Conservation (phyloP, 1,284 basidiomycete species). For the Fistulina hepatica region DNA sequence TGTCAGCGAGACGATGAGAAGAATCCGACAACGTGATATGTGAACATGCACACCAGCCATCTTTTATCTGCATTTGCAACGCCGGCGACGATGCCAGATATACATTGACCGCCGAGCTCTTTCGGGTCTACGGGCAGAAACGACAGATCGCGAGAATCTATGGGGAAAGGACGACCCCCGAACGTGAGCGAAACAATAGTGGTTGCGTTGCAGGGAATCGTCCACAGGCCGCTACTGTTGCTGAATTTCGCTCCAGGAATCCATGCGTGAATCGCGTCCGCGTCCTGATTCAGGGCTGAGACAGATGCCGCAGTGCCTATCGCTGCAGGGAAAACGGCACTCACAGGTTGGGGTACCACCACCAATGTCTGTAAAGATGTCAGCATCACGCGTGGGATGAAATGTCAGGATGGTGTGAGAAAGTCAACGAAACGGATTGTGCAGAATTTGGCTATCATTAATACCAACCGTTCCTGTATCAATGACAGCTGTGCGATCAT, state of each 20-base stretch:
- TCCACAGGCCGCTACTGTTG: constrained; percentile 43
- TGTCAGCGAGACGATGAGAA: too few relatives aligned
- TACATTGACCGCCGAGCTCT: constrained; percentile 60
- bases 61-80: constrained; percentile 35
- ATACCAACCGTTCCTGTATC: constrained; percentile 67
- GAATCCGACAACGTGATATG: too few relatives aligned
- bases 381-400: too few relatives aligned
- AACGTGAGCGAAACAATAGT: constrained; percentile 53
- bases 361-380: constrained; percentile 32
- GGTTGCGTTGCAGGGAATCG: constrained; percentile 63
- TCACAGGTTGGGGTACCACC: constrained; percentile 32
- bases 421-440: constrained; percentile 1
- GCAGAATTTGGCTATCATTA: constrained; percentile 7
- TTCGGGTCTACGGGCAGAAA: constrained; percentile 50
- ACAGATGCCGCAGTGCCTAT: constrained; percentile 21
- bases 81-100: constrained; percentile 54
- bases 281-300: constrained; percentile 29
- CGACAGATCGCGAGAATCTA: constrained; percentile 55
- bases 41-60: constrained; percentile 51
- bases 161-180: constrained; percentile 46
- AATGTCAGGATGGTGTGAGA: too few relatives aligned
- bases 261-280: constrained; percentile 35
- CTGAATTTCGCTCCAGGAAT: constrained; percentile 52
- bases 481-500: constrained; percentile 49
- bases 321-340: constrained; percentile 8